phyloP scores from a whole-genome alignment of 179 eudicot genomes.

The Gypsophila paniculata region DNA sequence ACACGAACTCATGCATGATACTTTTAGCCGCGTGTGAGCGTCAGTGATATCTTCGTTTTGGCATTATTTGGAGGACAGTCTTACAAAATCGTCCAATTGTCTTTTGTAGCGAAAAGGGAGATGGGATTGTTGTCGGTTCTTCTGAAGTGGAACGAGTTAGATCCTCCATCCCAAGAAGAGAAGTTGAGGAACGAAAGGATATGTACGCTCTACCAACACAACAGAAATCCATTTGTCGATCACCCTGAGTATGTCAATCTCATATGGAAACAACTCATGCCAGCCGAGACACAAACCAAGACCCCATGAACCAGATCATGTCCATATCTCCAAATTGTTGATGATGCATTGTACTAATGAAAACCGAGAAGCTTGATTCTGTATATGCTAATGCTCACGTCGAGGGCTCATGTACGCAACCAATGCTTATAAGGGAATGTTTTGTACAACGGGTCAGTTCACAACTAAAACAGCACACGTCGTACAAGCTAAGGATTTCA shows the following conservation, averaged over 20 bases:
- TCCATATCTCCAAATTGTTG: not conserved
- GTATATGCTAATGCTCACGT: too few species aligned
- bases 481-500: too few species aligned
- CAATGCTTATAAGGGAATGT: too few species aligned
- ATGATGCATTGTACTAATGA: too few species aligned
- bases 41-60: too few species aligned
- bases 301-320: not conserved
- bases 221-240: constrained; percentile 55
- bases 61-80: not conserved
- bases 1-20: too few species aligned
- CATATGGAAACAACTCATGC: constrained; percentile 34
- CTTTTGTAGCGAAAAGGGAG: constrained; percentile 38
- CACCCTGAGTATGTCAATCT: constrained; percentile 47
- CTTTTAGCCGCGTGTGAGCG: too few species aligned
- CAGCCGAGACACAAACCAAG: not conserved
- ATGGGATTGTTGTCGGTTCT: constrained; percentile 47
- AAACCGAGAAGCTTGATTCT: too few species aligned
- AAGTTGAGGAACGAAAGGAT: constrained; percentile 46
- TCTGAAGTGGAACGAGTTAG: constrained; percentile 45
- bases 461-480: too few species aligned
- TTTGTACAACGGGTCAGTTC: too few species aligned
- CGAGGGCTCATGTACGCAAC: too few species aligned
- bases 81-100: not conserved
- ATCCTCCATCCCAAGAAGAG: constrained; percentile 51
- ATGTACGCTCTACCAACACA: constrained; percentile 47